A percentile compares a stretch with the other conserved stretches of the same genome.
These are phyloP conservation scores for Globisporangium mamillatum DNA, from an alignment of 352 stramenopile species.

Conservation along the genomic window DNA sequence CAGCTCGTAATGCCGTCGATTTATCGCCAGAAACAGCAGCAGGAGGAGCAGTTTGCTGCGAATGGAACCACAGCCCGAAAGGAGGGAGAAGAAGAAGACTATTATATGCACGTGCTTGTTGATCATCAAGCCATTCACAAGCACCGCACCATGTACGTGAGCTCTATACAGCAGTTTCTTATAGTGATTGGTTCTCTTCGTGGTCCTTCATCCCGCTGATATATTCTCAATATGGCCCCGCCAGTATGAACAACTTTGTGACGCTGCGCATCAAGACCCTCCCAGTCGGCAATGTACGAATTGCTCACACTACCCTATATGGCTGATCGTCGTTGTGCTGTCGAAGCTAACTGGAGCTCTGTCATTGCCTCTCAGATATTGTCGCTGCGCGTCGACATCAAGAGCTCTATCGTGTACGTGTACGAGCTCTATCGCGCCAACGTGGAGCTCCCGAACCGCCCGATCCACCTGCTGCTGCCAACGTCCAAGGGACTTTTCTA, in stretches of 20 bases:
- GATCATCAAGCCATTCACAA: conserved; percentile 53
- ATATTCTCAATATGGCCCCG: not conserved
- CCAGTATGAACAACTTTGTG: conserved; percentile 54
- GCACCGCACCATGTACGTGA: conserved; percentile 52
- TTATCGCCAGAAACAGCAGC: conserved; percentile 7
- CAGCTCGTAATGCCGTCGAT: conserved; percentile 46
- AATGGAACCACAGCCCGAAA: not conserved
- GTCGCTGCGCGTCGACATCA: conserved; percentile 54
- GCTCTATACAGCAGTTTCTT: not conserved
- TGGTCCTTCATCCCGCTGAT: not conserved
- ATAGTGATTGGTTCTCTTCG: not conserved
- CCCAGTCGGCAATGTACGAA: conserved; percentile 62
- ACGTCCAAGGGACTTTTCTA: conserved; percentile 70
- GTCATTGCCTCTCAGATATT: conserved; percentile 34
- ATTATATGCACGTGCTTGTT: conserved; percentile 51
- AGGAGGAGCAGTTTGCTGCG: not conserved
- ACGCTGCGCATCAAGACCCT: conserved; percentile 74
- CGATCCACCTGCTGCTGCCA: conserved; percentile 63
- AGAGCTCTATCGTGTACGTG: conserved; percentile 52
- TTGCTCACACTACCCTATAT: not conserved
- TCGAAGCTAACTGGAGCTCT: not conserved
- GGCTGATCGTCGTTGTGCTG: not conserved
- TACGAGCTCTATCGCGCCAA: conserved; percentile 79
- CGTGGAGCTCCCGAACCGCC: conserved; percentile 49
- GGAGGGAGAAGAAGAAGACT: conserved; percentile 24